Conservation (phyloP, 2,329 filamentous ascomycete genomes). For the Fusarium sp. region DNA sequence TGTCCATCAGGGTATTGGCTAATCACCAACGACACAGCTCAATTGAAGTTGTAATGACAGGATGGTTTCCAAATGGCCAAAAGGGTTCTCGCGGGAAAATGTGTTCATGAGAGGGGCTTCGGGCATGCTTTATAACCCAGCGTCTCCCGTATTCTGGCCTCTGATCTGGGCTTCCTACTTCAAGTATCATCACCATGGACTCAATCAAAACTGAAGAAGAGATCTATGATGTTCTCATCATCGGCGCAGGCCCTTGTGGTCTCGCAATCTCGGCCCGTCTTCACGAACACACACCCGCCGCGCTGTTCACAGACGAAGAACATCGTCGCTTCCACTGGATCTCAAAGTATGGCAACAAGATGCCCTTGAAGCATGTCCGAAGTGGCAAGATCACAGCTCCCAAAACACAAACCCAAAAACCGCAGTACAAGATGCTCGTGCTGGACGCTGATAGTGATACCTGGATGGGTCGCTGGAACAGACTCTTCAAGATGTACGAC, state of each 20-base stretch:
- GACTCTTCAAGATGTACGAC: slow-evolving; percentile 73
- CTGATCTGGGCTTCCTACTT: background rate
- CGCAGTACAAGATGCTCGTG: slow-evolving; percentile 65
- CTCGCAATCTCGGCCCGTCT: slow-evolving; percentile 79
- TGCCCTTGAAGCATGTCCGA: slow-evolving; percentile 64
- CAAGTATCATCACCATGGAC: background rate
- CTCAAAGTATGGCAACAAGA: slow-evolving; percentile 69
- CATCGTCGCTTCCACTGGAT: slow-evolving; percentile 86
- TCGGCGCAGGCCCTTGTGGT: slow-evolving; percentile 80
- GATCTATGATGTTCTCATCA: slow-evolving; percentile 74
- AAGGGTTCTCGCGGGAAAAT: slow-evolving; percentile 20
- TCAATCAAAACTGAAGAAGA: slow-evolving; percentile 44
- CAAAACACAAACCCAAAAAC: slow-evolving; percentile 12
- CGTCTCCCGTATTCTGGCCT: background rate
- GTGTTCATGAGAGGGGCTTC: background rate
- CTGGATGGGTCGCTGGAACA: slow-evolving; percentile 80
- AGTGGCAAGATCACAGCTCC: slow-evolving; percentile 46
- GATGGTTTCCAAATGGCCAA: background rate
- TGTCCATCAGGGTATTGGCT: slow-evolving; percentile 32
- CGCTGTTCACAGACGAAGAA: slow-evolving; percentile 85
- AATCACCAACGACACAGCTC: background rate
- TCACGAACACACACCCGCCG: slow-evolving; percentile 77
- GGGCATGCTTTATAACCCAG: slow-evolving; percentile 3
- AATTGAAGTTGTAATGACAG: background rate
- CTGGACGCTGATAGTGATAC: slow-evolving; percentile 71